Conservation (phyloP, 2,329 filamentous ascomycete genomes). For the Ramularia endophylla region DNA sequence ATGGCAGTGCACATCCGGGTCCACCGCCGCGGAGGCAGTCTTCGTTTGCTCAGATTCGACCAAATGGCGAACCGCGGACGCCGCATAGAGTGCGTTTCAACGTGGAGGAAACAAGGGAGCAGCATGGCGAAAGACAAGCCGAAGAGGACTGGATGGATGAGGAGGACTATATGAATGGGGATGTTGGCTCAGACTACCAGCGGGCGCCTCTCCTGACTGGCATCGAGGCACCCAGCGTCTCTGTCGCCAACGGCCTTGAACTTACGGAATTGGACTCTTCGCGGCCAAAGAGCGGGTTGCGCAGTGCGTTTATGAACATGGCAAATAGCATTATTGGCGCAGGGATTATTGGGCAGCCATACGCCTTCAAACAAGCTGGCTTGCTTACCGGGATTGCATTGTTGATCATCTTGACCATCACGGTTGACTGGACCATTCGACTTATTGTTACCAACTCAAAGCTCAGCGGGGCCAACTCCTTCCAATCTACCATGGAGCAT, state of each 20-base stretch:
- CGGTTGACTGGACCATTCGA: constrained; percentile 95
- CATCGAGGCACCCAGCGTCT: constrained; percentile 74
- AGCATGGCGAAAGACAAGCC: constrained; percentile 17
- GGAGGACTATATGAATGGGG: constrained; percentile 53
- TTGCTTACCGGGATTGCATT: constrained; percentile 73
- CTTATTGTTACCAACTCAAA: constrained; percentile 98
- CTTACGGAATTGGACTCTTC: constrained; percentile 51
- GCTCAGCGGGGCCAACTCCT: constrained; percentile 85
- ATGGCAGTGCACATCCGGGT: constrained; percentile 5
- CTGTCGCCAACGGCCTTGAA: constrained; percentile 57
- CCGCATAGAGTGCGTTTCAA: constrained; percentile 72
- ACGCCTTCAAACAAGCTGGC: constrained; percentile 91
- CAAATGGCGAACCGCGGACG: constrained; percentile 54
- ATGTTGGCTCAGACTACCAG: constrained; percentile 40
- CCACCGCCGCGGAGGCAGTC: constrained; percentile 26
- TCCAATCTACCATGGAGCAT: constrained; percentile 91
- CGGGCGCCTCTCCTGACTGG: constrained; percentile 68
- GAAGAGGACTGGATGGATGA: constrained; percentile 48
- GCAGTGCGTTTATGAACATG: constrained; percentile 98
- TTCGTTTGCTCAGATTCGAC: constrained; percentile 43
- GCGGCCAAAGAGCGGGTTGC: constrained; percentile 77
- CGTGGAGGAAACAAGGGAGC: constrained; percentile 32
- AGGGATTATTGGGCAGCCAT: constrained; percentile 74
- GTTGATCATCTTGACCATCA: constrained; percentile 70
- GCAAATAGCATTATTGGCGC: constrained; percentile 92